These are phyloP conservation scores for Harrya chromipes DNA, from an alignment of 768 basidiomycete species.

Conservation along the genomic window DNA sequence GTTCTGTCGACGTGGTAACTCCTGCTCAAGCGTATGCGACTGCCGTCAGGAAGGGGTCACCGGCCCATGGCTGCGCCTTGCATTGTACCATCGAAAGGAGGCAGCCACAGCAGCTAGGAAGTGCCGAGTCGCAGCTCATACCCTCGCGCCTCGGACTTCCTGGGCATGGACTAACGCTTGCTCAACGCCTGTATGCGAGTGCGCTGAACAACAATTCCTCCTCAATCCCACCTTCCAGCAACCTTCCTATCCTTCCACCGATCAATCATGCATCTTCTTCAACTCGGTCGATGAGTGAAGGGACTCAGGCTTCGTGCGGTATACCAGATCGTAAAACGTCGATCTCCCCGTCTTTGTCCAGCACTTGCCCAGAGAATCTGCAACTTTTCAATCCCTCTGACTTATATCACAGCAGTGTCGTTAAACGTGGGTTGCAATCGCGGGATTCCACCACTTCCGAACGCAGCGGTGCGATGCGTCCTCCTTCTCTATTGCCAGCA, in stretches of 20 bases:
- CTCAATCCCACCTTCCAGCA: slow-evolving; percentile 1
- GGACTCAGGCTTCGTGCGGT: not conserved
- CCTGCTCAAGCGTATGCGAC: slow-evolving; percentile 22
- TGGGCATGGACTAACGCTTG: slow-evolving; percentile 29
- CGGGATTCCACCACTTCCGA: not conserved
- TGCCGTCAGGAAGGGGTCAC: slow-evolving; percentile 9
- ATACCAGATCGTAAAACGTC: slow-evolving; percentile 4
- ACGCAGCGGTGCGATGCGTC: not conserved
- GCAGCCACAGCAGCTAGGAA: slow-evolving; percentile 5
- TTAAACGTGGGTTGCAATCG: slow-evolving; percentile 4
- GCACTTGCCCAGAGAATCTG: not conserved
- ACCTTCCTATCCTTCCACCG: slow-evolving; percentile 5
- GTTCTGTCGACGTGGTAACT: slow-evolving; percentile 5
- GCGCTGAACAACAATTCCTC: slow-evolving; percentile 26
- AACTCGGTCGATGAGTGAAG: not conserved
- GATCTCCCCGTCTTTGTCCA: slow-evolving; percentile 1
- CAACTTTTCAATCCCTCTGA: slow-evolving; percentile 10
- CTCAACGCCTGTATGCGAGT: slow-evolving; percentile 45
- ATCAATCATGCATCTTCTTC: not conserved
- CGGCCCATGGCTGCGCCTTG: slow-evolving; percentile 6
- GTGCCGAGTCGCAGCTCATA: not conserved
- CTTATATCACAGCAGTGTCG: slow-evolving; percentile 18
- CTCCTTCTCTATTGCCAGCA: slow-evolving; percentile 3
- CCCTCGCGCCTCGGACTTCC: slow-evolving; percentile 4
- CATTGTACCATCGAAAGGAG: slow-evolving; percentile 19